phyloP scores from a whole-genome alignment of 768 basidiomycete species.

The Tulasnella sp. region DNA sequence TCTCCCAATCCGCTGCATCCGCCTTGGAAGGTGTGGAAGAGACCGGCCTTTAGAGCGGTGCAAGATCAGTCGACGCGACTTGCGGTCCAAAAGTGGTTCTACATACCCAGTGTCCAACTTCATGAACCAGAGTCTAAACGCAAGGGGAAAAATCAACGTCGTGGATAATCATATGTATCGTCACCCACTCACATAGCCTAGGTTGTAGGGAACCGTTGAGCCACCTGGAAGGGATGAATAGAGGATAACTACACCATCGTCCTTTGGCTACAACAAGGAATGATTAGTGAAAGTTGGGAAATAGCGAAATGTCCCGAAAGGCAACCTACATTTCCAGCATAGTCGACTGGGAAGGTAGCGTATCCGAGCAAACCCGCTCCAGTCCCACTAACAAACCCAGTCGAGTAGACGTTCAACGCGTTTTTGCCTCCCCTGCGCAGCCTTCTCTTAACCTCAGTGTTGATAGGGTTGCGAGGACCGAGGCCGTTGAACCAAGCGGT shows the following conservation, averaged over 20 bases:
- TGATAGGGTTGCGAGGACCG: constrained; percentile 24
- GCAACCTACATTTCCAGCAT: neutral
- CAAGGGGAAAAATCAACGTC: neutral
- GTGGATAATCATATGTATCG: neutral
- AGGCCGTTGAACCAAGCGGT: constrained; percentile 22
- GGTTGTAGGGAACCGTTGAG: constrained; percentile 12
- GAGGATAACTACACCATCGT: constrained; percentile 31
- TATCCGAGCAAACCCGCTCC: constrained; percentile 28
- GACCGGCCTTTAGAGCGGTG: too few relatives aligned
- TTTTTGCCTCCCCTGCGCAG: constrained; percentile 26
- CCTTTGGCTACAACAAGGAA: constrained; percentile 21
- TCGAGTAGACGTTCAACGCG: constrained; percentile 31
- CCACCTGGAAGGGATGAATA: constrained; percentile 27
- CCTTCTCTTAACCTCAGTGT: constrained; percentile 28
- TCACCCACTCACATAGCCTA: neutral
- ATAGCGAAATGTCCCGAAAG: neutral
- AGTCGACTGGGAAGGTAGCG: constrained; percentile 29
- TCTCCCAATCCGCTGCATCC: constrained; percentile 21
- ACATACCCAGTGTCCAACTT: constrained; percentile 33
- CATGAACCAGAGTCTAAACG: constrained; percentile 29
- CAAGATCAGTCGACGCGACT: too few relatives aligned
- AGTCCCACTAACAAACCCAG: constrained; percentile 17
- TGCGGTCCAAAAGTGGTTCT: too few relatives aligned
- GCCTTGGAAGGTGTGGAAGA: constrained; percentile 34
- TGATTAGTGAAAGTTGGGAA: neutral